These are phyloP conservation scores for Pythium diclinum DNA, from an alignment of 352 stramenopile species.

Conservation along the genomic window DNA sequence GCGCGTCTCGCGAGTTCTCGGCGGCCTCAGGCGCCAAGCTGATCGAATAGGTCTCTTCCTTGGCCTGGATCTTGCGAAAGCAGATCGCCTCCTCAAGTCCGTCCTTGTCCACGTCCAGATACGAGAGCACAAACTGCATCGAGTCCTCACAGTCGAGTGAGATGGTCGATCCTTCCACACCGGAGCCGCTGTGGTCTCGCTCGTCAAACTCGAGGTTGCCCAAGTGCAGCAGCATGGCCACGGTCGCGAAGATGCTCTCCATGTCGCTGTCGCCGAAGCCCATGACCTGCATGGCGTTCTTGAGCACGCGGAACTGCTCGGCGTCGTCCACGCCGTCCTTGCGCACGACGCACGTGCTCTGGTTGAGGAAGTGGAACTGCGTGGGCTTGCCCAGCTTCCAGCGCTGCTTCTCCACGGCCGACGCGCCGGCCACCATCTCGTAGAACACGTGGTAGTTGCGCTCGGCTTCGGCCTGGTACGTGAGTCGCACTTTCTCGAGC, in stretches of 20 bases:
- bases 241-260: slow-evolving; percentile 89
- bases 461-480: slow-evolving; percentile 91
- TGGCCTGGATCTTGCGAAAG: slow-evolving; percentile 91
- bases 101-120: slow-evolving; percentile 86
- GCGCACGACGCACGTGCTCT: slow-evolving; percentile 82
- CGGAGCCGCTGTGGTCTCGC: slow-evolving; percentile 47
- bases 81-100: slow-evolving; percentile 90
- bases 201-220: slow-evolving; percentile 94
- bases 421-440: slow-evolving; percentile 85
- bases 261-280: slow-evolving; percentile 88
- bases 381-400: slow-evolving; percentile 52
- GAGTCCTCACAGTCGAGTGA: slow-evolving; percentile 46
- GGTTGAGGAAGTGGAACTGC: slow-evolving; percentile 90
- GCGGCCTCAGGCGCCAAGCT: slow-evolving; percentile 60
- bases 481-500: slow-evolving; percentile 94
- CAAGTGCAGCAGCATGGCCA: slow-evolving; percentile 91
- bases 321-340: slow-evolving; percentile 88
- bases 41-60: slow-evolving; percentile 89
- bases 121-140: slow-evolving; percentile 77
- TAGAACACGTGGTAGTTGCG: slow-evolving; percentile 98
- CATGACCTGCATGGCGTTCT: slow-evolving; percentile 82
- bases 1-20: slow-evolving; percentile 90
- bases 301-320: slow-evolving; percentile 80
- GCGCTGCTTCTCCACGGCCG: slow-evolving; percentile 52
- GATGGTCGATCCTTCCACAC: slow-evolving; percentile 71